Evolutionary conservation across 805 yeast genomes (phyloP), one percentile per base, ranked within the genome.

Genomic region (Kodamaea hsintzibuensis): DNA sequence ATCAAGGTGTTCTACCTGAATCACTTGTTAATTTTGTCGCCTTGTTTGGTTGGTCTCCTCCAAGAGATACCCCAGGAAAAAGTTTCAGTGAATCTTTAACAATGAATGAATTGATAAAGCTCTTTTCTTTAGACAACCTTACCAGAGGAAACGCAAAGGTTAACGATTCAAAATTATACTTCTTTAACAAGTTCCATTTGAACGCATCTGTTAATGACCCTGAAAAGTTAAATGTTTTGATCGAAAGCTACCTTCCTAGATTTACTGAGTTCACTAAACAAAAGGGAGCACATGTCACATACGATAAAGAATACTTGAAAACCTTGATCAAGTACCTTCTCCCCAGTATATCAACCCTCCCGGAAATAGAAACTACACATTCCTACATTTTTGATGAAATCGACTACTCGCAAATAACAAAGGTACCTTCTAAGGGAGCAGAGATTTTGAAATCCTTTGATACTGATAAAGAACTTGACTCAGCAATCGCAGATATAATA

Each of bases 101-200:
- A 0, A 62, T 87, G 55, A 58, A 74, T 1, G 82, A 88, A 35
- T 69, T 92, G 51, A 81, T 77, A 10, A 57, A 74, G 25, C 55
- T 67, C 19, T 95, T 95, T 65, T 76, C 83, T 13, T 65, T 91
- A 39, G 84, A 85, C 53, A 85, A 88, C 19, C 77, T 95, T 60
- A 93, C 98, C 10, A 91, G 84, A 62, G 98, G 99, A 1, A 92
- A 92, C 70, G 96, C 97, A 13, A 93, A 91, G 66, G 97, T 95
- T 7, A 91, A 89, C 58, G 85, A 83, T 55, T 78, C 80, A 51
- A 93, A 95, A 68, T 77, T 95, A 51, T 74, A 77, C 59, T 89
- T 73, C 66, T 89, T 95, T 72, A 92, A 95, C 69, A 89, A 88
- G 62, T 80, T 78, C 55, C 90, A 88, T 64, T 69, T 91, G 40